phyloP scores from a whole-genome alignment of 2,329 filamentous ascomycete species.

The Penicillium sp. region DNA sequence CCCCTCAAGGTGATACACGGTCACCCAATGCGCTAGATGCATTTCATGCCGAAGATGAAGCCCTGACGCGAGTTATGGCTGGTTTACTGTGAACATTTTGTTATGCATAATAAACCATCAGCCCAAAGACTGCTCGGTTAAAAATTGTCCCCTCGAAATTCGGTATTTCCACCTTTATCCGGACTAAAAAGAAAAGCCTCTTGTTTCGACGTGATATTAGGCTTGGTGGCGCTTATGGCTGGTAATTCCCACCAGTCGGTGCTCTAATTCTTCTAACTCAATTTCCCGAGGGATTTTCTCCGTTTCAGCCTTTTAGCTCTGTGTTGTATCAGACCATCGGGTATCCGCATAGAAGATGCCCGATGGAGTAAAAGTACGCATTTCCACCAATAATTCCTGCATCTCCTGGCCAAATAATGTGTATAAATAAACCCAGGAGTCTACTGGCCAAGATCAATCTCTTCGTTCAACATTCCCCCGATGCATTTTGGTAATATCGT shows the following conservation, averaged over 20 bases:
- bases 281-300: neutral
- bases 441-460: neutral
- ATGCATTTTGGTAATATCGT: slow-evolving; percentile 8
- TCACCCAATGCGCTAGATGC: slow-evolving; percentile 23
- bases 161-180: neutral
- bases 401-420: neutral
- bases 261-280: neutral
- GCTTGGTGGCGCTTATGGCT: neutral
- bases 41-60: slow-evolving; percentile 39
- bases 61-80: slow-evolving; percentile 37
- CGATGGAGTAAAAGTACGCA: neutral
- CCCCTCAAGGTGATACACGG: slow-evolving; percentile 4
- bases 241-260: slow-evolving; percentile 14
- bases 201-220: too few relatives aligned
- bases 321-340: neutral
- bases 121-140: neutral
- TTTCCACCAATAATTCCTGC: slow-evolving; percentile 19
- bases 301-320: neutral
- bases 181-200: too few relatives aligned
- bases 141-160: neutral
- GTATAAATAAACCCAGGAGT: neutral
- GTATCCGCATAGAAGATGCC: neutral
- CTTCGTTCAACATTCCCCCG: neutral
- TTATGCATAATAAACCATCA: neutral
- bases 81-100: slow-evolving; percentile 29